phyloP scores from a whole-genome alignment of 495 filamentous ascomycete genomes.

The Neurospora cerealis region DNA sequence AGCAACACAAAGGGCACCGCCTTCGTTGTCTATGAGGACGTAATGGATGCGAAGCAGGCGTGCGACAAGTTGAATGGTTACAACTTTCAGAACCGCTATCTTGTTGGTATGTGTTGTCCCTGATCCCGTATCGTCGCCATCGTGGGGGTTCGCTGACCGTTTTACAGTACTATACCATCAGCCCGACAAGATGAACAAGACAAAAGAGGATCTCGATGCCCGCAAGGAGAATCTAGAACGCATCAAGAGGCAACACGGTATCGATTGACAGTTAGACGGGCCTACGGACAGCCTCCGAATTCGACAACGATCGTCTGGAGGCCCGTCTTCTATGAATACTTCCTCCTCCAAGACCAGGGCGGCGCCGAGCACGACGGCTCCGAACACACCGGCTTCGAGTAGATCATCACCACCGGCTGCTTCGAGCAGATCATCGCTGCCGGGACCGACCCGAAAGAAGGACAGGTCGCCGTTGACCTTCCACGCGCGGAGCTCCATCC shows the following conservation, averaged over 20 bases:
- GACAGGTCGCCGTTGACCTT: constrained; percentile 22
- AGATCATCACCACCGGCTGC: constrained; percentile 14
- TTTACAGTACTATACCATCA: constrained; percentile 87
- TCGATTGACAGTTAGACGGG: constrained; percentile 79
- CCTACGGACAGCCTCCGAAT: constrained; percentile 42
- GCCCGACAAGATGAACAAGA: constrained; percentile 89
- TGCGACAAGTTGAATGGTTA: constrained; percentile 99
- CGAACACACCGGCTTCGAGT: constrained; percentile 10
- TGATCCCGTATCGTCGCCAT: background rate
- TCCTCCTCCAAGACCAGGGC: constrained; percentile 26
- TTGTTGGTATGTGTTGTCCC: constrained; percentile 66
- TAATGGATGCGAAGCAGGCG: constrained; percentile 96
- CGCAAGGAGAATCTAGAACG: constrained; percentile 96
- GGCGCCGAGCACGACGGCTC: constrained; percentile 16
- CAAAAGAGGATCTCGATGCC: constrained; percentile 88
- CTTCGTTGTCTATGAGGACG: constrained; percentile 98
- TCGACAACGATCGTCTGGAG: constrained; percentile 36
- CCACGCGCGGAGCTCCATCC: constrained; percentile 29
- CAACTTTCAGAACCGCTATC: constrained; percentile 99
- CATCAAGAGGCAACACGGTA: constrained; percentile 94
- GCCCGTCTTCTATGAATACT: constrained; percentile 39
- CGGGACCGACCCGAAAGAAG: constrained; percentile 20
- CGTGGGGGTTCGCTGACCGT: constrained; percentile 6
- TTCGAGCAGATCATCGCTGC: constrained; percentile 14
- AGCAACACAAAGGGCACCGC: constrained; percentile 96